Conservation (phyloP, 257 asterid genomes). For the Nicotiana knightiana region DNA sequence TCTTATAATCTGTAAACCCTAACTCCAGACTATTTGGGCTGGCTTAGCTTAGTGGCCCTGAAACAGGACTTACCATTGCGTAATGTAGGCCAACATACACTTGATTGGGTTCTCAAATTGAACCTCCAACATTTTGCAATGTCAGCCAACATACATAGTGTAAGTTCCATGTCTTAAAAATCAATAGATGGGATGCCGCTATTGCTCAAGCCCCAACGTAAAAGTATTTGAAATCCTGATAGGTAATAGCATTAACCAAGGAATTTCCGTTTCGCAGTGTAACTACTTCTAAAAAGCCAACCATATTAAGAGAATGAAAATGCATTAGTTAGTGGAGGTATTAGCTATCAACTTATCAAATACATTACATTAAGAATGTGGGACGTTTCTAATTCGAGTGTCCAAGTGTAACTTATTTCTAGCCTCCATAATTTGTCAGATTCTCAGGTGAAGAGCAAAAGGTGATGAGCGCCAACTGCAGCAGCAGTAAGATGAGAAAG, state of each 20-base stretch:
- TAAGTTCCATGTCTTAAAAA: not conserved
- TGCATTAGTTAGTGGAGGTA: not conserved
- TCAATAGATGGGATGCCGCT: not conserved
- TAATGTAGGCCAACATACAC: not conserved
- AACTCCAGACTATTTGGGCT: not conserved
- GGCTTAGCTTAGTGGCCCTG: not conserved
- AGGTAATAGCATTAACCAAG: not conserved
- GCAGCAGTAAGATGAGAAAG: not conserved
- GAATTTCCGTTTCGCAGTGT: not conserved
- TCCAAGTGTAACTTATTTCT: not conserved
- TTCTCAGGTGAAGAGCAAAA: not conserved
- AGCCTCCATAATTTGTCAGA: not conserved
- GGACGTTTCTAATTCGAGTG: not conserved
- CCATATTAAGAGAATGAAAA: not conserved
- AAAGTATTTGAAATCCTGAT: not conserved
- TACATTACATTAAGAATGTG: conserved; percentile 1
- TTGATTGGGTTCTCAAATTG: not conserved
- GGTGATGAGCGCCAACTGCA: not conserved
- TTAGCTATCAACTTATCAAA: not conserved
- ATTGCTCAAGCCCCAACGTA: not conserved
- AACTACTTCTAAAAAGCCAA: not conserved
- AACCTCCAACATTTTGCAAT: not conserved
- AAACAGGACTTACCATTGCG: not conserved
- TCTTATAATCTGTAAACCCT: not conserved
- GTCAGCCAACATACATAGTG: not conserved